Percentiles rank a stretch among this genome's conserved stretches.
These are phyloP conservation scores for Ustilago crameri DNA, from an alignment of 1,284 basidiomycete genomes.

Conservation along the genomic window DNA sequence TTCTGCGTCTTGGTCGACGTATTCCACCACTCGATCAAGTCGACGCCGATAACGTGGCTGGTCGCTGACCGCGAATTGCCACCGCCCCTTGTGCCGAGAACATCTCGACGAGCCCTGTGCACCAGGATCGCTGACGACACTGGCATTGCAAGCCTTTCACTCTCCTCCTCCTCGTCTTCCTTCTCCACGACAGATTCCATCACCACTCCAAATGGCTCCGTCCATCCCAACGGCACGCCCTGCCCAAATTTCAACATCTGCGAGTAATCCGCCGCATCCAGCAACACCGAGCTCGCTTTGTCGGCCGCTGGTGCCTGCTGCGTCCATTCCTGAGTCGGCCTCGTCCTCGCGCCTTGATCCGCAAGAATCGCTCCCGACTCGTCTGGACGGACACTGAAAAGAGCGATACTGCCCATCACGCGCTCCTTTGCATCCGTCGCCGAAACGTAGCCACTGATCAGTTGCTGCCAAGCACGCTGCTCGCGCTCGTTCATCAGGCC, in stretches of 20 bases:
- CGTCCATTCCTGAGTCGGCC: slow-evolving; percentile 13
- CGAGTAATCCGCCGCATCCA: slow-evolving; percentile 31
- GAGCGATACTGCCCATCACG: slow-evolving; percentile 16
- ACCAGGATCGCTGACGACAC: slow-evolving; percentile 18
- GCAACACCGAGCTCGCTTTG: slow-evolving; percentile 13
- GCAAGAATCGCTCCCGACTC: slow-evolving; percentile 15
- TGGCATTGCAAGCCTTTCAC: slow-evolving; percentile 1
- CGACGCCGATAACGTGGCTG: slow-evolving; percentile 15
- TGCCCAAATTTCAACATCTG: slow-evolving; percentile 22
- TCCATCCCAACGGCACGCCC: slow-evolving; percentile 34
- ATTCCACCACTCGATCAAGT: slow-evolving; percentile 14
- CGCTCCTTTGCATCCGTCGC: slow-evolving; percentile 1
- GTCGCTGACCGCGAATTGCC: background rate
- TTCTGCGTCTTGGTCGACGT: background rate
- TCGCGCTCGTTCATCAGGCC: slow-evolving; percentile 23
- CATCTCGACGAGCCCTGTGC: slow-evolving; percentile 8
- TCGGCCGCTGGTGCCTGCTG: slow-evolving; percentile 11
- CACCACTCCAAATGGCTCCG: slow-evolving; percentile 1
- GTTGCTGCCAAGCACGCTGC: slow-evolving; percentile 23
- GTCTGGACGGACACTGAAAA: slow-evolving; percentile 35
- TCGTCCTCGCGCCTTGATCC: slow-evolving; percentile 8
- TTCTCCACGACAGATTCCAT: too few relatives aligned
- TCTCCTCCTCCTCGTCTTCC: slow-evolving; percentile 2
- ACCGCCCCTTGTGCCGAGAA: background rate
- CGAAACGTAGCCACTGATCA: slow-evolving; percentile 11